These are phyloP conservation scores for Fusarium vanettenii DNA, from an alignment of 2,329 filamentous ascomycete genomes.

Conservation along the genomic window DNA sequence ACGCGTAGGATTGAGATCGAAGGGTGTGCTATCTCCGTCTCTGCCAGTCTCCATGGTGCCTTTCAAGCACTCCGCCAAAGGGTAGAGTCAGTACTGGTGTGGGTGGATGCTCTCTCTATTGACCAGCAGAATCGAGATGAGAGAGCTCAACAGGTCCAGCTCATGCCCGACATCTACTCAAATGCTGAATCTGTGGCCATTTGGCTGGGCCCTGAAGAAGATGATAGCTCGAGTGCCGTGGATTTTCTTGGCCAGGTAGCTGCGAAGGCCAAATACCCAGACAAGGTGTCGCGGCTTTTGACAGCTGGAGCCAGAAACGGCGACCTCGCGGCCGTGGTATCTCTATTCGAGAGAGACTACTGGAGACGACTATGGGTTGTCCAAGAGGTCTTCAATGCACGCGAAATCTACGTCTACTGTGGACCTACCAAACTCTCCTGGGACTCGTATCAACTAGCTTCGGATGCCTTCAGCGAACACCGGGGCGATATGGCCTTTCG, in stretches of 20 bases:
- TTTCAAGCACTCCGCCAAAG: constrained; percentile 14
- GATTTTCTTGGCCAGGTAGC: neutral
- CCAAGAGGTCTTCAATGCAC: constrained; percentile 26
- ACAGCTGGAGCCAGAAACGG: neutral
- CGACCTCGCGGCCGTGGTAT: constrained; percentile 12
- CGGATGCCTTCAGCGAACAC: neutral
- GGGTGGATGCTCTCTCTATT: constrained; percentile 25
- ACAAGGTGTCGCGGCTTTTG: neutral
- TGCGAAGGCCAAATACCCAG: neutral
- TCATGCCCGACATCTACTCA: constrained; percentile 19
- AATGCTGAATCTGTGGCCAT: constrained; percentile 14
- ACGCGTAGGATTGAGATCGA: constrained; percentile 15
- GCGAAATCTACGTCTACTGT: constrained; percentile 12
- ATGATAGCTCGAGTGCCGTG: constrained; percentile 7
- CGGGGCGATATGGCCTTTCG: constrained; percentile 12
- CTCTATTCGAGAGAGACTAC: constrained; percentile 20
- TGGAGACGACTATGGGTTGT: constrained; percentile 25
- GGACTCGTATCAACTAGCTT: constrained; percentile 7
- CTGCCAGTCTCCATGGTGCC: constrained; percentile 7
- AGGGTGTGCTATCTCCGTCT: neutral
- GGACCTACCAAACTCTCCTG: constrained; percentile 6
- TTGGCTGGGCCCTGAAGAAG: constrained; percentile 25
- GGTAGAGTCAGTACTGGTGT: constrained; percentile 4
- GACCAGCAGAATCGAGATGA: constrained; percentile 6
- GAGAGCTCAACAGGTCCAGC: constrained; percentile 15